A percentile compares a stretch with the other conserved stretches of the same genome.
These are phyloP conservation scores for Linum usitatissimum DNA, from an alignment of 345 rosid species.

Conservation along the genomic window DNA sequence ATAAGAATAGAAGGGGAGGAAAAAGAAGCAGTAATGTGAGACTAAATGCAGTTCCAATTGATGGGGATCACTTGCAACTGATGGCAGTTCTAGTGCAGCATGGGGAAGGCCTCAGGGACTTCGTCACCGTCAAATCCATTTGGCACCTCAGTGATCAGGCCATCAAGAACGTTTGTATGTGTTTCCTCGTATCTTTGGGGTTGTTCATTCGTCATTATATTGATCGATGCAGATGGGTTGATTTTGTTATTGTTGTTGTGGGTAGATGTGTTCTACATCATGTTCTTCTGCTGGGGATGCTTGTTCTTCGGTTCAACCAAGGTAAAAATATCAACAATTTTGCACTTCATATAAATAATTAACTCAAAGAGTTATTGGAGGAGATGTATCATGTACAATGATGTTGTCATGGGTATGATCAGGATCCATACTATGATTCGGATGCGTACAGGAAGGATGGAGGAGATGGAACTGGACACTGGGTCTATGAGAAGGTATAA, in stretches of 20 bases:
- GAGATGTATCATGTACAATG: background rate
- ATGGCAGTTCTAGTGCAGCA: constrained; percentile 86
- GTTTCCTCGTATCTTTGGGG: background rate
- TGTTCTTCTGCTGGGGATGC: constrained; percentile 95
- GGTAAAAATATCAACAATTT: constrained; percentile 24
- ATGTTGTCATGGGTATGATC: background rate
- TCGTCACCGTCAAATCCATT: constrained; percentile 52
- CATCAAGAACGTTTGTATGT: constrained; percentile 74
- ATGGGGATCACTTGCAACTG: constrained; percentile 34
- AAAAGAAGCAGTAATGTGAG: background rate
- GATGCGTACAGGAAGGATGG: constrained; percentile 75
- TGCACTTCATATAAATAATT: background rate
- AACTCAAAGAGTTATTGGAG: background rate
- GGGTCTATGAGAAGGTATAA: constrained; percentile 76
- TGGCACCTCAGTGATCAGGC: constrained; percentile 81
- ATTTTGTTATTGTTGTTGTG: background rate
- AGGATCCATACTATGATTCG: constrained; percentile 95
- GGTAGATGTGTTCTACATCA: constrained; percentile 69
- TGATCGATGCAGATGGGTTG: background rate
- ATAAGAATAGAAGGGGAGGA: background rate
- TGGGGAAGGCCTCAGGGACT: constrained; percentile 55
- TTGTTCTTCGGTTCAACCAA: constrained; percentile 69
- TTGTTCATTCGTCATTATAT: background rate
- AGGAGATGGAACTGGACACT: constrained; percentile 86
- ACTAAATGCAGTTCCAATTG: constrained; percentile 48